Evolutionary conservation across 2,329 filamentous ascomycete species (phyloP).

Genomic region (Neofusicoccum cordaticola): DNA sequence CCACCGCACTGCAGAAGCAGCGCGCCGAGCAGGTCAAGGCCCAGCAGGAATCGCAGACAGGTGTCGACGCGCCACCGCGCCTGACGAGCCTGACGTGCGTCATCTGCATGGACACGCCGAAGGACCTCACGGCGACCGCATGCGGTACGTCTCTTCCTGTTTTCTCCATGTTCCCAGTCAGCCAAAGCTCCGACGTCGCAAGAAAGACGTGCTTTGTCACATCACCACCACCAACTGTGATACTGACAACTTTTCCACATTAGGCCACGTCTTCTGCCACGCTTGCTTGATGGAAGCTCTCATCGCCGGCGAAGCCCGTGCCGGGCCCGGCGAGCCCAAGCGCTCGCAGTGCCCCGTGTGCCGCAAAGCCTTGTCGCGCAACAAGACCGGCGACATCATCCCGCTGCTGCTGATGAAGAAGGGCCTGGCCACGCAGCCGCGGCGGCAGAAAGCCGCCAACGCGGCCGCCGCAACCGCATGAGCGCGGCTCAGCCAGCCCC

Average conservation of each 20-base stretch:
- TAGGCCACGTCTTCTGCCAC: conserved; percentile 64
- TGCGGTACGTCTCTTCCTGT: conserved; percentile 51
- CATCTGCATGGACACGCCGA: conserved; percentile 62
- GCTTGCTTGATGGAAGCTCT: conserved; percentile 61
- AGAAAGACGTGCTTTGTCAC: background rate
- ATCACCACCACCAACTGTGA: background rate
- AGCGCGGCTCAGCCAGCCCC: background rate
- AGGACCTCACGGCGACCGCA: conserved; percentile 57
- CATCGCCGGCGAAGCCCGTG: conserved; percentile 53
- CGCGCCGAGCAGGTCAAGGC: conserved; percentile 51
- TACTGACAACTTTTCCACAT: background rate
- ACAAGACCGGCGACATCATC: conserved; percentile 41
- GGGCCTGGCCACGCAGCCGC: conserved; percentile 7
- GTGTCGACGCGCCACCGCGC: conserved; percentile 34
- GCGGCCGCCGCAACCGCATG: background rate
- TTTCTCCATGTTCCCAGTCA: background rate
- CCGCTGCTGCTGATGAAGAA: conserved; percentile 11
- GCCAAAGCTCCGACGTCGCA: background rate
- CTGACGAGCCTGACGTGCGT: conserved; percentile 56
- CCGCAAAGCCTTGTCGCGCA: conserved; percentile 43
- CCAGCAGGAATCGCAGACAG: conserved; percentile 32
- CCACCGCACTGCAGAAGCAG: conserved; percentile 51
- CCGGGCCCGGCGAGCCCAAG: conserved; percentile 42
- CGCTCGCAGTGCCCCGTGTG: conserved; percentile 49
- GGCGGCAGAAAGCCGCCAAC: background rate